phyloP scores from a whole-genome alignment of 164 flowering plant genomes.

The Litsea cubeba region DNA sequence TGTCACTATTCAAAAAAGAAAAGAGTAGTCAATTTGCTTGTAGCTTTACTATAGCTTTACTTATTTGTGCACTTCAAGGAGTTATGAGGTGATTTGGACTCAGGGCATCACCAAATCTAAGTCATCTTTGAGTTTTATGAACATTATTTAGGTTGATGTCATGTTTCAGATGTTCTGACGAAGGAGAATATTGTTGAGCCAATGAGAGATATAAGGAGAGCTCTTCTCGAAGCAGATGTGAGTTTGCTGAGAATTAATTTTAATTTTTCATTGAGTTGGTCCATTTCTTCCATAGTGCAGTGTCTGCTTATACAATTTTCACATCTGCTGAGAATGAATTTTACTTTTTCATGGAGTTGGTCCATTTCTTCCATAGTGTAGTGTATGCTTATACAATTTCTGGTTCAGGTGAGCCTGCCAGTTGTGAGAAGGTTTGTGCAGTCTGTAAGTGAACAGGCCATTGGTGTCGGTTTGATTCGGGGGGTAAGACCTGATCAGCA shows the following conservation, averaged over 20 bases:
- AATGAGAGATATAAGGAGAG: conserved; percentile 94
- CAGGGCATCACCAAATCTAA: not conserved
- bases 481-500: conserved; percentile 98
- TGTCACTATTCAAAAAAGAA: not conserved
- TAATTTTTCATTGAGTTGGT: not conserved
- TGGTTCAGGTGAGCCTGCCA: conserved; percentile 82
- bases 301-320: not conserved
- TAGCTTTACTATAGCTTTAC: not conserved
- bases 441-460: conserved; percentile 83
- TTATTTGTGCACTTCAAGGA: not conserved
- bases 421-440: conserved; percentile 94
- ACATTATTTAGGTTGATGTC: not conserved
- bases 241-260: conserved; percentile 20
- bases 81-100: not conserved
- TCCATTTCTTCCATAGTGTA: not conserved
- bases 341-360: not conserved
- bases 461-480: conserved; percentile 79
- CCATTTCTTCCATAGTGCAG: not conserved
- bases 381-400: not conserved
- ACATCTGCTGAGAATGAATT: conserved; percentile 51
- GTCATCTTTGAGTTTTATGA: not conserved
- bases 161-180: conserved; percentile 71
- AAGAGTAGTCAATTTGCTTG: not conserved
- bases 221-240: conserved; percentile 96
- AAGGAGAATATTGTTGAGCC: conserved; percentile 97